Conservation (phyloP, 371 early-diverging fungal genomes). For the Actinomucor elegans region DNA sequence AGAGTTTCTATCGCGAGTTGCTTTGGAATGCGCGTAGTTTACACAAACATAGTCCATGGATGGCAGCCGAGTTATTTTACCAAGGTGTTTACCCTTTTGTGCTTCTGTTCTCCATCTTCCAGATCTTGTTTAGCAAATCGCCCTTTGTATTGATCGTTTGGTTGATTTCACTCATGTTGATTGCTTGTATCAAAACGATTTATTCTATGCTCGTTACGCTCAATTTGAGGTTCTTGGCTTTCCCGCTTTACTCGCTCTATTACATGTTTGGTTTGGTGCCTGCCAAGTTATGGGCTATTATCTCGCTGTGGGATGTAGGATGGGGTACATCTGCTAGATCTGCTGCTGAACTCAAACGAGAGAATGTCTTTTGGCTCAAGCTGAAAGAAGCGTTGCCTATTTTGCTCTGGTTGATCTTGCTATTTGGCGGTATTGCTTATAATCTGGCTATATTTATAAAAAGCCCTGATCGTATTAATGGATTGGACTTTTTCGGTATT, state of each 20-base stretch:
- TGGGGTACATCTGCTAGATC: slow-evolving; percentile 62
- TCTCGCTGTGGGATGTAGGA: slow-evolving; percentile 60
- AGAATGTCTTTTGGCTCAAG: slow-evolving; percentile 27
- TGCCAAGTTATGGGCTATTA: slow-evolving; percentile 58
- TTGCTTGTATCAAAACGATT: slow-evolving; percentile 50
- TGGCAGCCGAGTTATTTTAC: slow-evolving; percentile 64
- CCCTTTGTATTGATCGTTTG: slow-evolving; percentile 48
- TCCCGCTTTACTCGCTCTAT: slow-evolving; percentile 54
- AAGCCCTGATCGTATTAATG: slow-evolving; percentile 12
- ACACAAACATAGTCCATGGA: slow-evolving; percentile 66
- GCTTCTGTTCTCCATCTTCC: slow-evolving; percentile 54
- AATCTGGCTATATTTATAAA: slow-evolving; percentile 29
- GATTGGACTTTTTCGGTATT: slow-evolving; percentile 19
- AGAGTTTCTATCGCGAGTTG: slow-evolving; percentile 68
- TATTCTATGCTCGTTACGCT: slow-evolving; percentile 43
- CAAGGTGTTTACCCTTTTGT: slow-evolving; percentile 69
- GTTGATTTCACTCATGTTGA: slow-evolving; percentile 44
- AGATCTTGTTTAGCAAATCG: slow-evolving; percentile 38
- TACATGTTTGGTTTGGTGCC: slow-evolving; percentile 60
- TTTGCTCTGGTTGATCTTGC: slow-evolving; percentile 29
- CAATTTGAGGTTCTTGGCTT: slow-evolving; percentile 46
- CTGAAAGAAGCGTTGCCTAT: slow-evolving; percentile 49
- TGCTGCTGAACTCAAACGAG: slow-evolving; percentile 41
- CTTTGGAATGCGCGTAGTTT: slow-evolving; percentile 56
- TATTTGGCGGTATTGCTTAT: slow-evolving; percentile 35